Base-by-base conservation (phyloP, 2,329 filamentous ascomycete species). In the Calonectria multiphialidica region DNA sequence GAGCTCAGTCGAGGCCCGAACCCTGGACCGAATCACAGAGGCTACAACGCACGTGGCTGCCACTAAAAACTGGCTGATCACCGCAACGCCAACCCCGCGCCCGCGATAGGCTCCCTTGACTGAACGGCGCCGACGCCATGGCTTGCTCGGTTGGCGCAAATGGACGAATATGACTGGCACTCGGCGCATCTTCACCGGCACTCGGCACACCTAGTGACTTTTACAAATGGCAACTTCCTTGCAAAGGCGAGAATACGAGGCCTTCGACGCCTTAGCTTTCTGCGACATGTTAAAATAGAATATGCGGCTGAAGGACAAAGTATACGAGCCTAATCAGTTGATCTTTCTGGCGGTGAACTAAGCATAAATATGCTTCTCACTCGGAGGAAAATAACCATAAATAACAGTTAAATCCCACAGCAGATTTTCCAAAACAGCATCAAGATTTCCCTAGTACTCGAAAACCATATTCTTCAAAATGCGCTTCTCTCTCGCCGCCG, bases 401-500 rank as follows among this genome's bases (percentile, higher is more conserved):
- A 30, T 42, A 18, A 12, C 35, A 44, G 4, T 15, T 25, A 40
- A 18, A 16, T n/a, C 23, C 21, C 42, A 25, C 30, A 8, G n/a
- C 15, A 21, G 12, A 23, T 33, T 6, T 2, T 21, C 5, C 15
- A 15, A 66, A 42, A 25, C 4, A 21, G 3, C 33, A 33, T 21
- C 42, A 16, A 15, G 12, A 5, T 25, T n/a, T n/a, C 30, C 23
- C 33, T 25, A 9, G 16, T 8, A 40, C 7, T 40, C 21, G 12
- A 16, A 33, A 59, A 5, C 12, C 33, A 18, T 15, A 25, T 25
- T 5, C 44, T 7, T 55, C 65, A 75, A 68, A 3, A 80, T 81
- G 76, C 78, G 68, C 40, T 61, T 79, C 68, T 74, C 77, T 25
- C 33, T 78, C 57, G 66, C 74, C 35, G 71, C 77, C 47, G 77